phyloP scores from a whole-genome alignment of 1,284 basidiomycete species.

The Mycena sp. region DNA sequence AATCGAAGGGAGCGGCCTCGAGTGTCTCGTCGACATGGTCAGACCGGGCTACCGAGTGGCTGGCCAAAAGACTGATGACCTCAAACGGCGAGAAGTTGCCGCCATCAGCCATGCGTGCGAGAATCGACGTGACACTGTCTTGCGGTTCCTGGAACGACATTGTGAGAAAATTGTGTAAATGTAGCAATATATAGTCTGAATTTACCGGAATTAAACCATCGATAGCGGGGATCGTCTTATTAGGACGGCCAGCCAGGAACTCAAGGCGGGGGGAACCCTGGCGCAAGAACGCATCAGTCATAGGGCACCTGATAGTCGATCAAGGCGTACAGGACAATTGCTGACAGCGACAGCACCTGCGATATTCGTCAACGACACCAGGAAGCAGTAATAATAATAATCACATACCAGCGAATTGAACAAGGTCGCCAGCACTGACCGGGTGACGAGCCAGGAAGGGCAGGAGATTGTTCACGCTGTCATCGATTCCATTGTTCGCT shows the following conservation, averaged over 20 bases:
- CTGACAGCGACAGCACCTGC: constrained; percentile 17
- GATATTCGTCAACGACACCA: neutral
- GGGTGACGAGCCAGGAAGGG: constrained; percentile 14
- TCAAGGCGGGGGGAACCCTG: constrained; percentile 29
- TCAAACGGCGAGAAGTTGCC: constrained; percentile 25
- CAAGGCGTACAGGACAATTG: constrained; percentile 19
- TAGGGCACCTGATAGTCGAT: neutral
- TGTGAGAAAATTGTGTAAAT: neutral
- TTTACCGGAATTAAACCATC: constrained; percentile 26
- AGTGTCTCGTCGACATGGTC: constrained; percentile 16
- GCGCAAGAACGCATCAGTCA: neutral
- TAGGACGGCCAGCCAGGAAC: constrained; percentile 31
- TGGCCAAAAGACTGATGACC: no score
- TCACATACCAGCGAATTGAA: constrained; percentile 27
- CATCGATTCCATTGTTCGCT: constrained; percentile 26
- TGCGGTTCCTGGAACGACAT: constrained; percentile 9
- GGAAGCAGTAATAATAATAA: no score
- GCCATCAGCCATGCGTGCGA: constrained; percentile 20
- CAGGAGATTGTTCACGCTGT: constrained; percentile 23
- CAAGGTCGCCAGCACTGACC: constrained; percentile 27
- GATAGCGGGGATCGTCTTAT: constrained; percentile 20
- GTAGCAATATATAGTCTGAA: neutral
- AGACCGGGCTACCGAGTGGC: no score
- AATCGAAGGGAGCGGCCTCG: constrained; percentile 42
- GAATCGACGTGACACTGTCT: constrained; percentile 23